Evolutionary conservation across 2,329 filamentous ascomycete genomes (phyloP).

Genomic region (Trichoderma citrinoviride): DNA sequence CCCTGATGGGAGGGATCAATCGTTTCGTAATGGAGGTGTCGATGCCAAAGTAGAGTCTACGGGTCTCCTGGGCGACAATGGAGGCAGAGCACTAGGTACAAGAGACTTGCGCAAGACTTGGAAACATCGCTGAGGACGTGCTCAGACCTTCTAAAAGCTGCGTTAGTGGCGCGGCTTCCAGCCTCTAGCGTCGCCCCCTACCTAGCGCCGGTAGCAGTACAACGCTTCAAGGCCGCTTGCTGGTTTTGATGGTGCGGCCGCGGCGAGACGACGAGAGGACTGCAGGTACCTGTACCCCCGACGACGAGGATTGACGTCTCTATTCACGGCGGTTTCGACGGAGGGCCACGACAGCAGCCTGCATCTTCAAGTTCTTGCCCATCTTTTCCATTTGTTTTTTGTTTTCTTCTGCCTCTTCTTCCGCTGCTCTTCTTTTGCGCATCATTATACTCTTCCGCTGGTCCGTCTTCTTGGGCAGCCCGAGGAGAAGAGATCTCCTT

Average conservation of each 20-base stretch:
- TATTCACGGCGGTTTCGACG: slow-evolving; percentile 12
- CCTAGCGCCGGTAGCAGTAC: neutral
- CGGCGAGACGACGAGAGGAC: neutral
- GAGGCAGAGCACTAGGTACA: neutral
- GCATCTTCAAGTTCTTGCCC: slow-evolving; percentile 2
- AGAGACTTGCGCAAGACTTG: neutral
- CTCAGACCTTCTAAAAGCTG: slow-evolving; percentile 13
- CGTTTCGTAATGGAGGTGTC: neutral
- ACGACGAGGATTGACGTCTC: neutral
- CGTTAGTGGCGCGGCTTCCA: slow-evolving; percentile 13
- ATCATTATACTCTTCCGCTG: slow-evolving; percentile 3
- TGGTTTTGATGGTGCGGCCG: no score
- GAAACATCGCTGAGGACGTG: neutral
- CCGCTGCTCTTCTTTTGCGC: neutral
- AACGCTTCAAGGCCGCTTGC: no score
- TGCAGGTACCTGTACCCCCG: slow-evolving; percentile 1
- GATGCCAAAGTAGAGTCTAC: neutral
- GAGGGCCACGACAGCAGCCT: slow-evolving; percentile 5
- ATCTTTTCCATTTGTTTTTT: neutral
- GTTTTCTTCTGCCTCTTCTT: neutral
- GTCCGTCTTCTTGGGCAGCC: neutral
- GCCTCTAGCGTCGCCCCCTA: slow-evolving; percentile 6
- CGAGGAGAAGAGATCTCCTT: neutral
- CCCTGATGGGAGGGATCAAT: neutral
- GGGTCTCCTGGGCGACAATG: neutral